Evolutionary conservation across 306 rosid species (phyloP).

Genomic region (Citrullus mucosospermus): DNA sequence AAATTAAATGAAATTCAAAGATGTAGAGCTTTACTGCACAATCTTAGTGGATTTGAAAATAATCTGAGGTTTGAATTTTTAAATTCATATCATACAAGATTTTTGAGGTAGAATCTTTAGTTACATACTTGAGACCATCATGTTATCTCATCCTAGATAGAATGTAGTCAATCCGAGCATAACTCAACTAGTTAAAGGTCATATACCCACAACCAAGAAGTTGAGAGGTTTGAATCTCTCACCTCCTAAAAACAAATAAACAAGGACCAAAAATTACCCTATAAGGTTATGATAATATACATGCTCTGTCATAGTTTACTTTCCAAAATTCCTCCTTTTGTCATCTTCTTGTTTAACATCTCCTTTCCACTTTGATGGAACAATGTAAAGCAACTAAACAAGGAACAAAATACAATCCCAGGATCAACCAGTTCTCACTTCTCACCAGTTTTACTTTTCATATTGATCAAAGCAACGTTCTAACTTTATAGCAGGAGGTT

Average conservation of each 20-base stretch:
- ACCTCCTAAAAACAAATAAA: not conserved
- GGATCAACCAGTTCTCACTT: not conserved
- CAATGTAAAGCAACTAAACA: not conserved
- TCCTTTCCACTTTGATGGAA: not conserved
- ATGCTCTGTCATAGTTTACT: not conserved
- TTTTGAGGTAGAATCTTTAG: too few species aligned
- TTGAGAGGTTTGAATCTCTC: not conserved
- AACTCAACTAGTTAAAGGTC: not conserved
- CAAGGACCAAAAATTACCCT: not conserved
- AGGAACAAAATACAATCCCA: not conserved
- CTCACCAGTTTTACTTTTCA: not conserved
- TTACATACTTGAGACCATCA: too few species aligned
- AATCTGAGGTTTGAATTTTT: too few species aligned
- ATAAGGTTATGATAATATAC: not conserved
- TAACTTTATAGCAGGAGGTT: not conserved
- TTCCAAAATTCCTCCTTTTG: slow-evolving; percentile 2
- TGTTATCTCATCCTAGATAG: too few species aligned
- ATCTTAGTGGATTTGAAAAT: too few species aligned
- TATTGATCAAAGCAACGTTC: slow-evolving; percentile 12
- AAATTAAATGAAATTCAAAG: too few species aligned
- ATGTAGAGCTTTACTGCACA: too few species aligned
- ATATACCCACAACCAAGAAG: not conserved
- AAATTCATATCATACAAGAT: too few species aligned
- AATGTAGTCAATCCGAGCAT: too few species aligned
- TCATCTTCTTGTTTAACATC: not conserved